Conservation (phyloP, 1,139 yeast species). For the Yamadazyma taylorii region DNA sequence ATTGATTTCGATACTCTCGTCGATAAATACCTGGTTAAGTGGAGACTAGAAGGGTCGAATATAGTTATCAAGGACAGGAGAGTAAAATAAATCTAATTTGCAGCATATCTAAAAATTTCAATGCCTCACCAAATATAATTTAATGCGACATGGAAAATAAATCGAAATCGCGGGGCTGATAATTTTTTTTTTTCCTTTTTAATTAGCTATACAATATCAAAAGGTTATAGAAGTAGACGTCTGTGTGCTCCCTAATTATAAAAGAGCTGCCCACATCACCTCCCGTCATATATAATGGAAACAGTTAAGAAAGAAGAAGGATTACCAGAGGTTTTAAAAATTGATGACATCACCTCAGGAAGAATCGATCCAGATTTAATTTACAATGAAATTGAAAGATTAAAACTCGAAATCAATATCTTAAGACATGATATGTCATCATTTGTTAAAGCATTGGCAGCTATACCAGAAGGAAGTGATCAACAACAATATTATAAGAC, state of each 20-base stretch:
- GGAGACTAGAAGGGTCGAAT: conserved; percentile 27
- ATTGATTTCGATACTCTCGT: conserved; percentile 20
- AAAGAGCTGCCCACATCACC: no score
- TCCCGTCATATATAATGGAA: no score
- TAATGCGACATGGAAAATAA: no score
- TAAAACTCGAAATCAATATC: conserved; percentile 45
- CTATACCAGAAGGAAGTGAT: conserved; percentile 34
- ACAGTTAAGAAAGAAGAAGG: conserved; percentile 12
- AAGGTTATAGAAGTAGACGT: no score
- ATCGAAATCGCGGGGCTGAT: no score
- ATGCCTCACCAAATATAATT: no score
- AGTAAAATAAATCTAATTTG: no score
- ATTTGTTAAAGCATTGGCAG: conserved; percentile 40
- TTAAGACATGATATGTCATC: conserved; percentile 46
- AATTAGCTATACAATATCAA: no score
- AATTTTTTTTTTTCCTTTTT: no score
- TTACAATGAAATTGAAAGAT: conserved; percentile 40
- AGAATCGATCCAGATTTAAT: conserved; percentile 38
- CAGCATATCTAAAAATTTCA: no score
- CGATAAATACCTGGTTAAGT: conserved; percentile 20
- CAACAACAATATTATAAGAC: conserved; percentile 39
- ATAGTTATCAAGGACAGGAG: conserved; percentile 24
- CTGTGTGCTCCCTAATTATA: no score
- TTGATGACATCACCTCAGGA: conserved; percentile 50
- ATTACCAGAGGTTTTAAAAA: conserved; percentile 40